A percentile compares a stretch with the other conserved stretches of the same genome.
Conservation (phyloP, 352 stramenopile genomes). For the Pythium scleroteichum region DNA sequence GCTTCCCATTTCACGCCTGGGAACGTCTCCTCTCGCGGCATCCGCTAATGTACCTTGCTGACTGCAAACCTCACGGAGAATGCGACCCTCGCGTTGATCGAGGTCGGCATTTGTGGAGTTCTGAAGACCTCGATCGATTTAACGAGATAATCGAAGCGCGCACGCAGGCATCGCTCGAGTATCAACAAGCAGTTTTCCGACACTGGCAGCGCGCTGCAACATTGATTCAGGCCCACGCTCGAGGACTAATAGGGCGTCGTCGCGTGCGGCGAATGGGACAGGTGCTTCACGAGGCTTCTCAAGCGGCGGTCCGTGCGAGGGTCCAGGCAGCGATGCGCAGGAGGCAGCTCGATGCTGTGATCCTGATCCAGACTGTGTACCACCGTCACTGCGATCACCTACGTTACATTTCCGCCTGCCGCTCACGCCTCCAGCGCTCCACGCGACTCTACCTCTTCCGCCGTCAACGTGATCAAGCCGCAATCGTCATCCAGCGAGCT, state of each 20-base stretch:
- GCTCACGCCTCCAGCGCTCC: constrained; percentile 32
- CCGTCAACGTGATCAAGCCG: constrained; percentile 30
- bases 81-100: constrained; percentile 36
- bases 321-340: constrained; percentile 25
- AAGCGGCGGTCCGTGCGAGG: constrained; percentile 23
- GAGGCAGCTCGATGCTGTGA: constrained; percentile 28
- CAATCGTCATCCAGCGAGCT: constrained; percentile 35
- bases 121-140: constrained; percentile 45
- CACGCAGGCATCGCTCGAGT: constrained; percentile 32
- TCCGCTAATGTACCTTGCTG: constrained; percentile 51
- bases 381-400: constrained; percentile 28
- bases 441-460: constrained; percentile 40
- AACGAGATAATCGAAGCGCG: constrained; percentile 39
- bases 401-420: constrained; percentile 28
- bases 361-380: constrained; percentile 41
- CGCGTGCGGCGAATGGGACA: constrained; percentile 34
- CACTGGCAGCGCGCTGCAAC: constrained; percentile 46
- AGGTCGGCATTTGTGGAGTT: constrained; percentile 41
- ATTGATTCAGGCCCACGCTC: constrained; percentile 37
- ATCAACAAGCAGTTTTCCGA: constrained; percentile 38
- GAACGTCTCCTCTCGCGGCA: constrained; percentile 32
- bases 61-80: constrained; percentile 38
- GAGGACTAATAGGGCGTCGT: constrained; percentile 39
- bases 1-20: constrained; percentile 34
- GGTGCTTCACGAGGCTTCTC: constrained; percentile 31